Conservation (phyloP, 2,329 filamentous ascomycete genomes). For the Leptographium radiaticola region DNA sequence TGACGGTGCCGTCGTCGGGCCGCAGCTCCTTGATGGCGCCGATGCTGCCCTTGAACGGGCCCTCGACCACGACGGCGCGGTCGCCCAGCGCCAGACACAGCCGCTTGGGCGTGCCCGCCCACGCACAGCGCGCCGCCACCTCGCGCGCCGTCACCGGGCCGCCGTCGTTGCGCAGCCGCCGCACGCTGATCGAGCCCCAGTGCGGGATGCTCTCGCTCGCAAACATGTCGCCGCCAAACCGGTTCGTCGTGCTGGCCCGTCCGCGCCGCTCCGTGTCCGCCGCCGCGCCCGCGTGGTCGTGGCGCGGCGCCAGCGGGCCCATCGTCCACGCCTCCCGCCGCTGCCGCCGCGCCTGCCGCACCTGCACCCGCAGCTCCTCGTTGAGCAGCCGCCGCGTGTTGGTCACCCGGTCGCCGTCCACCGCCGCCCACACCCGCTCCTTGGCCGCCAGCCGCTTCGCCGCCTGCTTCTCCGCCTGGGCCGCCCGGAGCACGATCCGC, state of each 20-base stretch:
- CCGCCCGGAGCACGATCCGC: conserved; percentile 54
- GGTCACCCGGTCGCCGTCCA: not conserved
- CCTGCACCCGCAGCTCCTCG: conserved; percentile 17
- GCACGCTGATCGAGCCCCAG: conserved; percentile 11
- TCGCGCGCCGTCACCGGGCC: conserved; percentile 15
- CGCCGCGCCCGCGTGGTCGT: conserved; percentile 31
- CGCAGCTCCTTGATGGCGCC: conserved; percentile 52
- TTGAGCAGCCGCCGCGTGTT: conserved; percentile 19
- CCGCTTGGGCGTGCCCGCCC: conserved; percentile 41
- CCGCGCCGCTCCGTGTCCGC: conserved; percentile 10
- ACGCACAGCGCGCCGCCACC: conserved; percentile 31
- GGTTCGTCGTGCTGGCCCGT: conserved; percentile 1
- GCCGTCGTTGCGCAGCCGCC: conserved; percentile 7
- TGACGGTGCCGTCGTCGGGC: conserved; percentile 39
- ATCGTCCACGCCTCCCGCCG: conserved; percentile 66
- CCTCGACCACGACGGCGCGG: conserved; percentile 68
- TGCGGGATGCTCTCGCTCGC: conserved; percentile 7
- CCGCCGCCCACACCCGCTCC: not conserved
- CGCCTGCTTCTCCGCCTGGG: conserved; percentile 53
- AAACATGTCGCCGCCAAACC: conserved; percentile 9
- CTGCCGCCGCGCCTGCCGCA: conserved; percentile 26
- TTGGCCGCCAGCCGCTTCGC: conserved; percentile 26
- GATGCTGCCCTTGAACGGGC: conserved; percentile 73
- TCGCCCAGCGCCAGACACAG: conserved; percentile 57
- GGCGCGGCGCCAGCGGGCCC: conserved; percentile 65